Base-by-base conservation (phyloP, 2,329 filamentous ascomycete species). In the Fusarium pseudonygamai region DNA sequence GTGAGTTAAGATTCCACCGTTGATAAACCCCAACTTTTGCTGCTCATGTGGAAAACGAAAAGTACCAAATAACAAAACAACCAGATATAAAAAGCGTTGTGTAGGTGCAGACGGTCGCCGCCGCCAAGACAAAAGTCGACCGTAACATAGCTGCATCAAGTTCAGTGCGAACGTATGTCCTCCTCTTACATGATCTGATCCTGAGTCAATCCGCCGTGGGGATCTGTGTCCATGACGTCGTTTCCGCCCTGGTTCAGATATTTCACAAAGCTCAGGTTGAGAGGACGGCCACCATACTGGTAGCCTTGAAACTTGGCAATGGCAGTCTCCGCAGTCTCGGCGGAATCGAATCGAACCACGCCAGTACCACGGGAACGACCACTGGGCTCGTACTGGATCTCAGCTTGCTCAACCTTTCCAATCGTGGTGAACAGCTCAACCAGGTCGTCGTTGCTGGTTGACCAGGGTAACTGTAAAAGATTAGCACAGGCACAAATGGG, bases 291-390 rank as follows among this genome's bases (percentile, higher is more conserved):
- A 75, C 96, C 96, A 79, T 99, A 99, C 82, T 97, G 94, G 81
- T 99, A 99, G 64, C 95, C 95, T 77, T 96, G 96, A 86, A 99
- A 99, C 83, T 99, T 99, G 79, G 94, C 90, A 78, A 99, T 98
- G 50, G 96, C 93, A 28, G 95, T 98, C 78, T 97, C 95, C 4
- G 96, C 95, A 72, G 95, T 97, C 14, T 95, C 91, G 22, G 90
- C 85, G 60, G 85, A 89, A 80, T 97, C 94, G 81, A 99, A 98
- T 71, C 96, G 92, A 63, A 99, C 96, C n/a, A 99, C 96, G 80
- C 96, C 96, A 67, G 93, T 96, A 73, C 96, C 96, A 73, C 95
- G 93, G 68, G 96, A 99, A 78, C 96, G 93, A 50, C 96, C 96
- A 79, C 97, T 98, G 8, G 94, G 93, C 83, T 99, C 96, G 80